phyloP scores from a whole-genome alignment of 306 rosid species.

The Parietaria judaica region DNA sequence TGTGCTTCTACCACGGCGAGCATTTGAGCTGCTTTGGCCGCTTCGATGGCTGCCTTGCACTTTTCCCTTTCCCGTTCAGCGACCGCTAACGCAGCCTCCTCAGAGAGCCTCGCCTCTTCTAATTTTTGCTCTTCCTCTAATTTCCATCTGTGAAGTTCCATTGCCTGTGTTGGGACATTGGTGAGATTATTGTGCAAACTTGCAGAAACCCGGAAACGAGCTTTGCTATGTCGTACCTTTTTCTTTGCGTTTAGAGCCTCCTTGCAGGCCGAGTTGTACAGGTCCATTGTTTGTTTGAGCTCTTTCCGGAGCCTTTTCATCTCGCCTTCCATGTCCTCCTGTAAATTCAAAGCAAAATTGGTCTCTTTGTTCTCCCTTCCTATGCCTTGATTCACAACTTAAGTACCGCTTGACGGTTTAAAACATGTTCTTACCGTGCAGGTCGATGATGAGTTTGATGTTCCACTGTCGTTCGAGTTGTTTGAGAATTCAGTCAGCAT shows the following conservation, averaged over 20 bases:
- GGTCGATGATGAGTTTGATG: slow-evolving; percentile 16
- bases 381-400: too few species aligned
- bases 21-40: slow-evolving; percentile 55
- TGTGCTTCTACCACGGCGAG: slow-evolving; percentile 53
- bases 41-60: slow-evolving; percentile 49
- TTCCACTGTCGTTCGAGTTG: slow-evolving; percentile 36
- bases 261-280: slow-evolving; percentile 79
- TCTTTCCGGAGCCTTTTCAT: slow-evolving; percentile 77
- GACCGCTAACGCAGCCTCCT: slow-evolving; percentile 46
- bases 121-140: slow-evolving; percentile 49
- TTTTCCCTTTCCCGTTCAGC: slow-evolving; percentile 60
- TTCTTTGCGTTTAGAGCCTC: slow-evolving; percentile 60
- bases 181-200: not conserved
- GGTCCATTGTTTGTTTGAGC: slow-evolving; percentile 79
- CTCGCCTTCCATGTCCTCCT: slow-evolving; percentile 83
- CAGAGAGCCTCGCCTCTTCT: slow-evolving; percentile 40
- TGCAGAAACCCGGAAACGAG: not conserved
- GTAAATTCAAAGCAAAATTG: slow-evolving; percentile 10
- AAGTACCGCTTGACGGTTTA: not conserved
- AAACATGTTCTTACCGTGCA: slow-evolving; percentile 23
- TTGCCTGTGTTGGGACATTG: slow-evolving; percentile 32
- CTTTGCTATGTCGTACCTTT: slow-evolving; percentile 30
- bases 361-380: not conserved
- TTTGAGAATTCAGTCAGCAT: slow-evolving; percentile 23
- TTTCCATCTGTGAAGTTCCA: slow-evolving; percentile 71